These are phyloP conservation scores for Trametes gibbosa DNA, from an alignment of 768 basidiomycete species.

Conservation along the genomic window DNA sequence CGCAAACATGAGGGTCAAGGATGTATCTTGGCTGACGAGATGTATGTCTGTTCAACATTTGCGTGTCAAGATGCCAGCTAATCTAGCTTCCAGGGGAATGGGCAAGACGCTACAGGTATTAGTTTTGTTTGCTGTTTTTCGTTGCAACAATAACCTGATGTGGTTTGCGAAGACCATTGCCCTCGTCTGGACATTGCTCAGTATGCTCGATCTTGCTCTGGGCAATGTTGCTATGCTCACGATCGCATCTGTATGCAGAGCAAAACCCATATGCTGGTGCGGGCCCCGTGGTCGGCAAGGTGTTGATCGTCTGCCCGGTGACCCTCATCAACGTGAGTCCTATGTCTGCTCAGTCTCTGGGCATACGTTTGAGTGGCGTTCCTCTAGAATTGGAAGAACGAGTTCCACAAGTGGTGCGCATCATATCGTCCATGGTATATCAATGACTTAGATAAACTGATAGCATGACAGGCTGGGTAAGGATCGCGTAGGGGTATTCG, in stretches of 20 bases:
- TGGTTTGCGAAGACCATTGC: constrained; percentile 65
- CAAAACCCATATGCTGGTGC: constrained; percentile 76
- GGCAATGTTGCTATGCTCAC: neutral
- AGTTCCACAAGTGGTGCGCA: constrained; percentile 88
- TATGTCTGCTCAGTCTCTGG: neutral
- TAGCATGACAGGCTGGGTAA: constrained; percentile 44
- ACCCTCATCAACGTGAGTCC: constrained; percentile 72
- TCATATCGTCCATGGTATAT: no score
- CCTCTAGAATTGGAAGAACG: constrained; percentile 87
- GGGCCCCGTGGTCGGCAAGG: constrained; percentile 67
- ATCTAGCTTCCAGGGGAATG: constrained; percentile 65
- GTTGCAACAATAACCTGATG: neutral
- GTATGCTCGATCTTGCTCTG: constrained; percentile 41
- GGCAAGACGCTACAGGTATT: constrained; percentile 90
- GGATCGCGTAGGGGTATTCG: constrained; percentile 55
- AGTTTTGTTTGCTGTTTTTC: neutral
- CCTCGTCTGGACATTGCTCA: constrained; percentile 90
- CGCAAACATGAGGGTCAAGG: constrained; percentile 89
- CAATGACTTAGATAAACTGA: constrained; percentile 14
- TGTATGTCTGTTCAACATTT: constrained; percentile 44
- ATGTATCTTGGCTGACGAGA: constrained; percentile 96
- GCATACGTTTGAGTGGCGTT: neutral
- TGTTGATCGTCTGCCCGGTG: constrained; percentile 91
- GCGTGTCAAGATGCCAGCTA: neutral
- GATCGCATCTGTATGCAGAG: constrained; percentile 40